Evolutionary conservation across 345 rosid species (phyloP).

Genomic region (Eucalyptus regnans): DNA sequence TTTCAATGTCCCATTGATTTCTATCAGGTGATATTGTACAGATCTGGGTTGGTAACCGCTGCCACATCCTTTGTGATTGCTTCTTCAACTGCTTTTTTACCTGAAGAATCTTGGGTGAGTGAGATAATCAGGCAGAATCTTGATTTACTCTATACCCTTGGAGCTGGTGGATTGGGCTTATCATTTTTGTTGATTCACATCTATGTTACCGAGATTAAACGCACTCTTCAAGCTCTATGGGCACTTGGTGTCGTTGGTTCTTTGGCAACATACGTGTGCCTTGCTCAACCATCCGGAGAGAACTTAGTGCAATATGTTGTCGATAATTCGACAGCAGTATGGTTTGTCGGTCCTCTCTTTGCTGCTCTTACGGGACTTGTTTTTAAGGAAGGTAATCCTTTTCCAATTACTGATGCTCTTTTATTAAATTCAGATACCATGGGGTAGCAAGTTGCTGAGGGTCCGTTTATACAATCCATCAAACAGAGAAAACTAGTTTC

Average conservation of each 20-base stretch:
- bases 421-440: not conserved
- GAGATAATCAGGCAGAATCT: slow-evolving; percentile 48
- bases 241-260: slow-evolving; percentile 72
- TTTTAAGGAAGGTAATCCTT: slow-evolving; percentile 74
- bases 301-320: slow-evolving; percentile 62
- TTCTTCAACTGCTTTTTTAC: slow-evolving; percentile 66
- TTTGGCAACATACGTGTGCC: slow-evolving; percentile 34
- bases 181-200: slow-evolving; percentile 79
- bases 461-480: not conserved
- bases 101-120: slow-evolving; percentile 26
- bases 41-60: slow-evolving; percentile 75
- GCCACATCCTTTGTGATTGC: slow-evolving; percentile 76
- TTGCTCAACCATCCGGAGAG: slow-evolving; percentile 65
- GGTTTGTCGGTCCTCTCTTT: slow-evolving; percentile 93
- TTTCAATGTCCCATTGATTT: not conserved
- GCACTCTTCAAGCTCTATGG: slow-evolving; percentile 92
- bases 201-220: slow-evolving; percentile 85
- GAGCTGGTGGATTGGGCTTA: slow-evolving; percentile 76
- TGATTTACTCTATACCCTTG: slow-evolving; percentile 48
- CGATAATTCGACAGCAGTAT: slow-evolving; percentile 50
- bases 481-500: not conserved
- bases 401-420: not conserved
- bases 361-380: slow-evolving; percentile 88
- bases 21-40: slow-evolving; percentile 70
- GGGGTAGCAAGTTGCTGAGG: not conserved